Conservation (phyloP, 306 rosid species). For the Luffa acutangula region DNA sequence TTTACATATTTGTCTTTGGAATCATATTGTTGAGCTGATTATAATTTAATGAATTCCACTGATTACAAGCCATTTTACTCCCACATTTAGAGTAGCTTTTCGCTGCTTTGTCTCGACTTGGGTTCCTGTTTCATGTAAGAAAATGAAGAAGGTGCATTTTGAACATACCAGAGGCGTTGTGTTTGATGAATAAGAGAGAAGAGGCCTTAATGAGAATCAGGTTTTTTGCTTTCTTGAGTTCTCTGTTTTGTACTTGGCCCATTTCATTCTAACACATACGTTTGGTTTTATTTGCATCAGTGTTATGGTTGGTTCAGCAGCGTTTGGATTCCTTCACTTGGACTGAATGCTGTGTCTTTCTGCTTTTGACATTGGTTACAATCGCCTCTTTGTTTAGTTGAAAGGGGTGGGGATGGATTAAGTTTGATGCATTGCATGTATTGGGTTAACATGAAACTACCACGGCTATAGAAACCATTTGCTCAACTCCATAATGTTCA, state of each 20-base stretch:
- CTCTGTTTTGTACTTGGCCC: not conserved
- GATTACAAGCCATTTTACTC: not conserved
- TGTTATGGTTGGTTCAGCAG: not conserved
- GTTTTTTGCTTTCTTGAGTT: not conserved
- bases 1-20: not conserved
- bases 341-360: not conserved
- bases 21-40: not conserved
- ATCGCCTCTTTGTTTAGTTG: not conserved
- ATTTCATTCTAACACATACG: not conserved
- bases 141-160: not conserved
- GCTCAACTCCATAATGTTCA: not conserved
- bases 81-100: not conserved
- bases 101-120: not conserved
- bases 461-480: not conserved
- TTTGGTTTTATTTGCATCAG: not conserved
- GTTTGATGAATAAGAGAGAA: not conserved
- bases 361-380: not conserved
- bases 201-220: not conserved
- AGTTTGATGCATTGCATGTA: not conserved
- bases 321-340: not conserved
- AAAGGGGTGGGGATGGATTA: not conserved
- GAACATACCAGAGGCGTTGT: not conserved
- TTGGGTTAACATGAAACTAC: not conserved
- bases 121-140: not conserved
- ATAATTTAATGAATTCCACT: not conserved